phyloP scores from a whole-genome alignment of 2,329 filamentous ascomycete genomes.

The Drechslerella dactyloides region DNA sequence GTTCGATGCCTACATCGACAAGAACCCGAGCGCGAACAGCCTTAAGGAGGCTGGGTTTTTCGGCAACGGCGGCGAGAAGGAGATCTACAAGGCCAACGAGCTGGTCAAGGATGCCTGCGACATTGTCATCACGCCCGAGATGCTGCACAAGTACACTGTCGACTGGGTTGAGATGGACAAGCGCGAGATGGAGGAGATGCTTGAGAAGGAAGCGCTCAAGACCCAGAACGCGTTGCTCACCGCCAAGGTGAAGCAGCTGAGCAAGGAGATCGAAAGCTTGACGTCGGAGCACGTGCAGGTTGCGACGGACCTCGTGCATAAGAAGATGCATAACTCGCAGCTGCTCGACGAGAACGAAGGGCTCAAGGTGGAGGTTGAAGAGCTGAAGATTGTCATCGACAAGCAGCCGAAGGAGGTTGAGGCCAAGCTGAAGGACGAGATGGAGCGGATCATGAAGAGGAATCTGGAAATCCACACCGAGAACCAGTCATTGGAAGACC shows the following conservation, averaged over 20 bases:
- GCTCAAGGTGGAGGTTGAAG: conserved; percentile 80
- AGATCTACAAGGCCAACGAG: conserved; percentile 92
- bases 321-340: conserved; percentile 92
- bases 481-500: conserved; percentile 85
- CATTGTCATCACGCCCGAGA: conserved; percentile 81
- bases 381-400: conserved; percentile 85
- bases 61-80: conserved; percentile 91
- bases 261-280: conserved; percentile 84
- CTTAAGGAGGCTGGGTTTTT: conserved; percentile 97
- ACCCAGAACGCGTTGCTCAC: conserved; percentile 71
- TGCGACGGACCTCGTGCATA: conserved; percentile 86
- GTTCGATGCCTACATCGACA: conserved; percentile 97
- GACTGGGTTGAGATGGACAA: conserved; percentile 94
- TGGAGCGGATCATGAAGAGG: conserved; percentile 88
- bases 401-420: conserved; percentile 90
- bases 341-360: conserved; percentile 88
- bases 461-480: conserved; percentile 94
- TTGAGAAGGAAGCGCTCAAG: conserved; percentile 77
- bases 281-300: conserved; percentile 90
- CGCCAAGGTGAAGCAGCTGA: conserved; percentile 80
- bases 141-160: conserved; percentile 76
- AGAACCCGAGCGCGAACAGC: conserved; percentile 86
- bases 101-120: conserved; percentile 91
- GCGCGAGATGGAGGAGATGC: conserved; percentile 79
- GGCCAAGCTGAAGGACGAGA: conserved; percentile 77